Percentiles rank a stretch among this genome's conserved stretches.
Evolutionary conservation across 805 yeast genomes (phyloP).

Genomic region (Wickerhamomyces canadensis): DNA sequence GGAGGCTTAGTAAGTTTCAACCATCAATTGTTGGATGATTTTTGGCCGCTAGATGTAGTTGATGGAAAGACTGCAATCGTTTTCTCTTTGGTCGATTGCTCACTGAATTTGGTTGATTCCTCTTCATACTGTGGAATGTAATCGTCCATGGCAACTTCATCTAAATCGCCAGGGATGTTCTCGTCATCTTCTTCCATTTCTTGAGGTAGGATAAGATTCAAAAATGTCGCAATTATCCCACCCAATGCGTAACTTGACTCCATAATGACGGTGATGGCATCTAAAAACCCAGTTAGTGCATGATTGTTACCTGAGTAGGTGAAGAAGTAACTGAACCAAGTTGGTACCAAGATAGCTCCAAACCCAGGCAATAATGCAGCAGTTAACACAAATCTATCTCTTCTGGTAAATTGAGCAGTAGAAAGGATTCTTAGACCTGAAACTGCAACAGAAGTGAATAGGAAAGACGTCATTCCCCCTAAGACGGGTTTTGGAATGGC

Average conservation of each 20-base stretch:
- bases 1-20: too few relatives aligned
- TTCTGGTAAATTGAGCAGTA: slow-evolving; percentile 47
- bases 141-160: slow-evolving; percentile 20
- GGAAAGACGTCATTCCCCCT: slow-evolving; percentile 84
- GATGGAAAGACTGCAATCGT: too few relatives aligned
- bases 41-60: too few relatives aligned
- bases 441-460: slow-evolving; percentile 71
- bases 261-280: slow-evolving; percentile 65
- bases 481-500: slow-evolving; percentile 75
- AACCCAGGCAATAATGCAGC: slow-evolving; percentile 60
- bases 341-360: slow-evolving; percentile 58
- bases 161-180: slow-evolving; percentile 11
- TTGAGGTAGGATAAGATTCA: slow-evolving; percentile 60
- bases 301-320: slow-evolving; percentile 59
- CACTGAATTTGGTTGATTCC: slow-evolving; percentile 11
- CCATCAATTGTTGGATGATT: too few relatives aligned
- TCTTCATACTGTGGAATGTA: slow-evolving; percentile 23
- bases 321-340: slow-evolving; percentile 61
- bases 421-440: slow-evolving; percentile 68
- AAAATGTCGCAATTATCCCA: slow-evolving; percentile 57
- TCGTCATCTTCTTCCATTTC: slow-evolving; percentile 39
- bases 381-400: slow-evolving; percentile 70
- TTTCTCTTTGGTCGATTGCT: too few relatives aligned
- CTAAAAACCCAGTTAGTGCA: slow-evolving; percentile 53
- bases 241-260: slow-evolving; percentile 70